phyloP scores from a whole-genome alignment of 2,329 filamentous ascomycete genomes.

The Aspergillus amoenus region DNA sequence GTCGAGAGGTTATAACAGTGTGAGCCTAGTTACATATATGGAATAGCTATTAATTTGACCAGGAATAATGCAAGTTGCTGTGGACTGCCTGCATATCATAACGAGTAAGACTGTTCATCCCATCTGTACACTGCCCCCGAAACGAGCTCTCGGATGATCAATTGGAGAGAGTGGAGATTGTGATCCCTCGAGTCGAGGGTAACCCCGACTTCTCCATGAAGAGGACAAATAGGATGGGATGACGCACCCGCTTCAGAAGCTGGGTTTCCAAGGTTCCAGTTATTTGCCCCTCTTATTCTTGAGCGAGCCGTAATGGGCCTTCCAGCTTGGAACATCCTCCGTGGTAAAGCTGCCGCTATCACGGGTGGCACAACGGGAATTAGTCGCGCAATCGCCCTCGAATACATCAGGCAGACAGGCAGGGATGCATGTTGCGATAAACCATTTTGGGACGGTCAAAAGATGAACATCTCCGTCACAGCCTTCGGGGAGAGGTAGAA shows the following conservation, averaged over 20 bases:
- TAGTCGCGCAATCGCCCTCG: constrained; percentile 75
- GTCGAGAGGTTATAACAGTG: not conserved
- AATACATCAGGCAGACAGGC: constrained; percentile 71
- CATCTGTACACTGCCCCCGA: not conserved
- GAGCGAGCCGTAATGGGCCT: constrained; percentile 13
- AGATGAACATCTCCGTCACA: constrained; percentile 25
- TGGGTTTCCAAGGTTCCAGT: too few species aligned
- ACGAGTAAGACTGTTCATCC: not conserved
- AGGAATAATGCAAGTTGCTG: not conserved
- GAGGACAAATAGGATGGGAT: not conserved
- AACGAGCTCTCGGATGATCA: not conserved
- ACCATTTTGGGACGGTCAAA: constrained; percentile 62
- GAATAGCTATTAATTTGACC: not conserved
- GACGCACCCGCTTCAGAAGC: not conserved
- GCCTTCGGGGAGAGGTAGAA: constrained; percentile 2
- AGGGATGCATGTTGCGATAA: constrained; percentile 78
- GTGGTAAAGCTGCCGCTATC: constrained; percentile 77
- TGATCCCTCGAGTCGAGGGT: not conserved
- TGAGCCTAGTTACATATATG: not conserved
- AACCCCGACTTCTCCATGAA: not conserved
- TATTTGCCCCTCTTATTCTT: too few species aligned
- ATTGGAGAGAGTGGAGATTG: not conserved
- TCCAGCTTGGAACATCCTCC: constrained; percentile 52
- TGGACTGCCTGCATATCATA: not conserved
- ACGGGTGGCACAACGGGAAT: constrained; percentile 86